Evolutionary conservation across 306 rosid species (phyloP).

Genomic region (Lathyrus tuberosus): DNA sequence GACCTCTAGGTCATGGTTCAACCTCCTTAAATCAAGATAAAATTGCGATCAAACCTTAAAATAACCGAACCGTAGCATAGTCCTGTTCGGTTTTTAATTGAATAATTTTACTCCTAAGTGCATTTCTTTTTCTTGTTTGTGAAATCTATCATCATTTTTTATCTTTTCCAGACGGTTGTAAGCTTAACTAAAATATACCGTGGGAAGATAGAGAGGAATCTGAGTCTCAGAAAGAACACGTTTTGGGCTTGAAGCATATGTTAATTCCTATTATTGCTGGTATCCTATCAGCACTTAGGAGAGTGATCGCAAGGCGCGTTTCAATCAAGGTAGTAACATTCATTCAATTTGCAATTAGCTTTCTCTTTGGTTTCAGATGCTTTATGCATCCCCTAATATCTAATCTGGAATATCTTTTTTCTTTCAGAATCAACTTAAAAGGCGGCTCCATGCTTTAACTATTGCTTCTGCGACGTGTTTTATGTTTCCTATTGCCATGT

Average conservation of each 20-base stretch:
- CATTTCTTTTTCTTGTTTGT: slow-evolving; percentile 27
- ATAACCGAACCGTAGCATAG: background rate
- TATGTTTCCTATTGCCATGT: slow-evolving; percentile 96
- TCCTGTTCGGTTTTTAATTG: background rate
- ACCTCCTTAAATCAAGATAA: background rate
- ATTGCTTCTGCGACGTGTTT: slow-evolving; percentile 96
- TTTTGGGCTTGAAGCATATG: slow-evolving; percentile 77
- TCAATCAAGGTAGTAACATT: slow-evolving; percentile 78
- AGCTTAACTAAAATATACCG: slow-evolving; percentile 81
- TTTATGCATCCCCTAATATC: slow-evolving; percentile 29
- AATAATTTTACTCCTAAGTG: slow-evolving; percentile 7
- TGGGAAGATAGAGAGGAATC: slow-evolving; percentile 65
- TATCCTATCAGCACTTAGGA: slow-evolving; percentile 81
- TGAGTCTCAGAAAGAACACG: slow-evolving; percentile 63
- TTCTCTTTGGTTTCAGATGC: slow-evolving; percentile 33
- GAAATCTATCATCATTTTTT: slow-evolving; percentile 15
- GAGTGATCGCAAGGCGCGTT: slow-evolving; percentile 94
- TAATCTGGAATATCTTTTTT: slow-evolving; percentile 38
- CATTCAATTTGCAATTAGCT: slow-evolving; percentile 34
- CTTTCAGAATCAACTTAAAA: slow-evolving; percentile 89
- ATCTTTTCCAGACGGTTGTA: slow-evolving; percentile 40
- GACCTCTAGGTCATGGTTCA: background rate
- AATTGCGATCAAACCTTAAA: background rate
- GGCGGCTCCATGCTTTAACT: slow-evolving; percentile 91
- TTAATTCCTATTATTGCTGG: slow-evolving; percentile 83